A percentile compares a stretch with the other conserved stretches of the same genome.
Conservation (phyloP, 2,329 filamentous ascomycete species). For the Hysterium pulicare region DNA sequence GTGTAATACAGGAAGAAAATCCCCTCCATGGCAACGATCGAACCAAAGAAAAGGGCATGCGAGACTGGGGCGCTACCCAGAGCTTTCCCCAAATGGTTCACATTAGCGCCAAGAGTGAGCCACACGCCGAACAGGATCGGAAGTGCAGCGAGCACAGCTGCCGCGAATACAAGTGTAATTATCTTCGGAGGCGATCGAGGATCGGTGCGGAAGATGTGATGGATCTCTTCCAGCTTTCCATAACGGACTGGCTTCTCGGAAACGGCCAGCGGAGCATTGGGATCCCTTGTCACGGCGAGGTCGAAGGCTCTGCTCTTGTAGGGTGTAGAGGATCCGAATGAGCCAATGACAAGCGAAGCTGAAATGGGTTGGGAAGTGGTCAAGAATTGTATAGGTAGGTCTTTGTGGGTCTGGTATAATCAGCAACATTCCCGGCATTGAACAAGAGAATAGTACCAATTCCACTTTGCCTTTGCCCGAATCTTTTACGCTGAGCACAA, state of each 20-base stretch:
- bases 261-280: slow-evolving; percentile 56
- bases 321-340: slow-evolving; percentile 71
- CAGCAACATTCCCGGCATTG: slow-evolving; percentile 18
- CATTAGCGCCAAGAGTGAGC: slow-evolving; percentile 77
- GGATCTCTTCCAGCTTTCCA: slow-evolving; percentile 77
- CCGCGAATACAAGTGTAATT: slow-evolving; percentile 73
- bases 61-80: slow-evolving; percentile 73
- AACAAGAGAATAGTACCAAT: slow-evolving; percentile 59
- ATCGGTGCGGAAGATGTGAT: slow-evolving; percentile 83
- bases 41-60: slow-evolving; percentile 81
- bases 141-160: slow-evolving; percentile 69
- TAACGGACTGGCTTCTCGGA: slow-evolving; percentile 74
- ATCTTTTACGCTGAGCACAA: slow-evolving; percentile 78
- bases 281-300: slow-evolving; percentile 63
- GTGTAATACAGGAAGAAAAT: slow-evolving; percentile 95
- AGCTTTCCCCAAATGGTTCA: slow-evolving; percentile 73
- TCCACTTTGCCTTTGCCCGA: slow-evolving; percentile 82
- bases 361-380: slow-evolving; percentile 63
- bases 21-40: slow-evolving; percentile 80
- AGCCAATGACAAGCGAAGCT: slow-evolving; percentile 80
- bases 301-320: slow-evolving; percentile 71
- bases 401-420: slow-evolving; percentile 70
- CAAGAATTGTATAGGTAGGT: slow-evolving; percentile 81
- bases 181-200: slow-evolving; percentile 76
- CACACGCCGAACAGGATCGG: slow-evolving; percentile 72